phyloP scores from a whole-genome alignment of 495 filamentous ascomycete species.

The Hyphodiscus hymeniophilus region DNA sequence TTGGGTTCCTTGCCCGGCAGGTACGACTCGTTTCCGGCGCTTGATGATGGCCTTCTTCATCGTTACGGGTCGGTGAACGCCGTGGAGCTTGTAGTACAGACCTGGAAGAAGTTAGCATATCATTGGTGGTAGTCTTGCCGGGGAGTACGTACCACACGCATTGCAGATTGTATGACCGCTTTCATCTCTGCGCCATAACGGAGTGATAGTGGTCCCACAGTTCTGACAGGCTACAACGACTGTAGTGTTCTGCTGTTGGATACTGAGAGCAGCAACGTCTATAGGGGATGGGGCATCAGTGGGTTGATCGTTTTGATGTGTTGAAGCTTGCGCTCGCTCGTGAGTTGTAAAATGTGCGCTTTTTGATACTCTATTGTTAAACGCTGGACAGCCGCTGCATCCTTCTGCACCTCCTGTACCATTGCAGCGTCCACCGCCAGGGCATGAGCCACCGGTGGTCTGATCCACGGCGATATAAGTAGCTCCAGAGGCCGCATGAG shows the following conservation, averaged over 20 bases:
- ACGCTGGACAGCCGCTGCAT: slow-evolving; percentile 92
- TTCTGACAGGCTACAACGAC: slow-evolving; percentile 93
- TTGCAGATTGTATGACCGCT: slow-evolving; percentile 97
- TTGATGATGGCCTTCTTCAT: slow-evolving; percentile 99
- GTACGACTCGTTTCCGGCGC: slow-evolving; percentile 89
- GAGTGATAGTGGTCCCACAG: slow-evolving; percentile 93
- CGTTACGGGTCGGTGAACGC: slow-evolving; percentile 79
- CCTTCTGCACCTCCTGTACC: slow-evolving; percentile 94
- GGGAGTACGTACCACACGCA: slow-evolving; percentile 72
- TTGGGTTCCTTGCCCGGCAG: slow-evolving; percentile 52
- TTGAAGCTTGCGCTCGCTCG: slow-evolving; percentile 3
- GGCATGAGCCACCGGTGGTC: slow-evolving; percentile 74
- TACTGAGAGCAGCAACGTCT: slow-evolving; percentile 26
- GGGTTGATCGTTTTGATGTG: slow-evolving; percentile 15
- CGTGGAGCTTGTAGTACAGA: slow-evolving; percentile 95
- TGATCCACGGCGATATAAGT: slow-evolving; percentile 72
- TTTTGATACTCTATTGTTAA: slow-evolving; percentile 93
- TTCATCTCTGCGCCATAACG: slow-evolving; percentile 92
- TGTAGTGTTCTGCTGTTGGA: slow-evolving; percentile 44
- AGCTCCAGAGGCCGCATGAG: slow-evolving; percentile 38
- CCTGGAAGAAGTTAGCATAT: slow-evolving; percentile 41
- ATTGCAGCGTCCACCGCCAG: slow-evolving; percentile 91
- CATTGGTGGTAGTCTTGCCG: not conserved
- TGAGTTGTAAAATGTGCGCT: slow-evolving; percentile 54
- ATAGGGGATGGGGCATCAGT: slow-evolving; percentile 28